Base-by-base conservation (phyloP, 2,329 filamentous ascomycete genomes). In the Diplocarpon mali region DNA sequence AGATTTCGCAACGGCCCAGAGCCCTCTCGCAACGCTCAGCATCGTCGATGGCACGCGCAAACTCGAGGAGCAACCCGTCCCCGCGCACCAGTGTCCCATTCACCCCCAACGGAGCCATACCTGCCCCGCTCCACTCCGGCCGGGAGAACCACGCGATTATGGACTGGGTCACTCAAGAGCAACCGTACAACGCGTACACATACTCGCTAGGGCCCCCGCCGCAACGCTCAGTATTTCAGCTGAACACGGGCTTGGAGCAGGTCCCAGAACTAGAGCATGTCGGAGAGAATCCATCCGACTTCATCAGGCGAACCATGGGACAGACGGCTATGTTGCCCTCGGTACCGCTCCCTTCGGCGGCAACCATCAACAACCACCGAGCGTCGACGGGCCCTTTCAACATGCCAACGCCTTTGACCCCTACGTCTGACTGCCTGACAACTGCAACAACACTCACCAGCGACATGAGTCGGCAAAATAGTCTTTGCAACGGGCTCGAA, bases 391-490 rank as follows among this genome's bases (percentile, higher is more conserved):
- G 42, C 28, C 51, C 57, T 2, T 59, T 53, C 46, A 53, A 53
- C 43, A 47, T 56, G n/a, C 45, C 45, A 42, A 51, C 50, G n/a
- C 57, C 59, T 6, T 50, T 51, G 34, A 61, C 60, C n/a, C 58
- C 59, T 2, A 56, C 49, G 11, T 54, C 54, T 28, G 53, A 53
- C 20, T 57, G 55, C 24, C 56, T 62, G 42, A 61, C 60, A 7
- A 57, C 47, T 28, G 58, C 52, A 34, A 61, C 59, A 31, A 61
- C 60, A 16, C 50, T 57, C 30, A 49, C 53, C 38, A 59, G 54
- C 51, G 54, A 53, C 36, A 60, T 62, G 59, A 61, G 59, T 53
- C 56, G 58, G 45, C 55, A 59, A 49, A 58, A 54, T 50, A 61
- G 59, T 51, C 46, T 58, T 35, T 59, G 51, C 46, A 59, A 57